phyloP scores from a whole-genome alignment of 1,284 basidiomycete genomes.

The Tilletiopsis washingtonensis region DNA sequence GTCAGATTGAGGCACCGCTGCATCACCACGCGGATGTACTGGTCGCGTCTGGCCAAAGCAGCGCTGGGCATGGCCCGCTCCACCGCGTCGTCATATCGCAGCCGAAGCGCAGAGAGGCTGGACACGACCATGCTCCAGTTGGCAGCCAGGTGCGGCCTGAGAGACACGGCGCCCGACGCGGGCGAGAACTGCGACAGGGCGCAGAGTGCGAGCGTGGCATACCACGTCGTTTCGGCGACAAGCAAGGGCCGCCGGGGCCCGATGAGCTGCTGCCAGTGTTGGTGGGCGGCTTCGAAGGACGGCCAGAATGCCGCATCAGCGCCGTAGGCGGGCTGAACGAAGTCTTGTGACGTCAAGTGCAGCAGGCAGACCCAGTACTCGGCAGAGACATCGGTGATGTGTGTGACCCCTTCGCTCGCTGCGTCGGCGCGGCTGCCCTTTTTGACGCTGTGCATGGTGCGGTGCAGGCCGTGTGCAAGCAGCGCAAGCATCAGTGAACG shows the following conservation, averaged over 20 bases:
- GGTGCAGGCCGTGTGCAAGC: conserved; percentile 29
- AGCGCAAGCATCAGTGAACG: conserved; percentile 29
- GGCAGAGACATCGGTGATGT: conserved; percentile 52
- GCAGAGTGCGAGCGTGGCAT: conserved; percentile 61
- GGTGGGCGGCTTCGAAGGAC: conserved; percentile 20
- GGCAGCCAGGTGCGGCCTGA: conserved; percentile 54
- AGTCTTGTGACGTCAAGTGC: conserved; percentile 52
- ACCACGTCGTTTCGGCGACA: conserved; percentile 57
- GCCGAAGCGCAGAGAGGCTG: conserved; percentile 47
- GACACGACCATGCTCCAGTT: conserved; percentile 58
- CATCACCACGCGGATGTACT: conserved; percentile 66
- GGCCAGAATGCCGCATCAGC: no score
- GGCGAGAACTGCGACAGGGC: conserved; percentile 69
- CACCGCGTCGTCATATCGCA: conserved; percentile 55
- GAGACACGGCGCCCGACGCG: conserved; percentile 55
- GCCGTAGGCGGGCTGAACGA: no score
- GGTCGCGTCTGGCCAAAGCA: conserved; percentile 60
- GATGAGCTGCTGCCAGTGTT: conserved; percentile 26
- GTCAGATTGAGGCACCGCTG: conserved; percentile 66
- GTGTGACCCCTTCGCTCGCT: neutral
- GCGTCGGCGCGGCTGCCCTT: neutral
- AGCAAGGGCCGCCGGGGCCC: conserved; percentile 54
- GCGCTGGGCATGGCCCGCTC: conserved; percentile 52
- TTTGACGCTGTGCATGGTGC: conserved; percentile 13
- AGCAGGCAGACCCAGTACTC: conserved; percentile 72